Base-by-base conservation (phyloP, 2,329 filamentous ascomycete species). In the Verticillium albo-atrum region DNA sequence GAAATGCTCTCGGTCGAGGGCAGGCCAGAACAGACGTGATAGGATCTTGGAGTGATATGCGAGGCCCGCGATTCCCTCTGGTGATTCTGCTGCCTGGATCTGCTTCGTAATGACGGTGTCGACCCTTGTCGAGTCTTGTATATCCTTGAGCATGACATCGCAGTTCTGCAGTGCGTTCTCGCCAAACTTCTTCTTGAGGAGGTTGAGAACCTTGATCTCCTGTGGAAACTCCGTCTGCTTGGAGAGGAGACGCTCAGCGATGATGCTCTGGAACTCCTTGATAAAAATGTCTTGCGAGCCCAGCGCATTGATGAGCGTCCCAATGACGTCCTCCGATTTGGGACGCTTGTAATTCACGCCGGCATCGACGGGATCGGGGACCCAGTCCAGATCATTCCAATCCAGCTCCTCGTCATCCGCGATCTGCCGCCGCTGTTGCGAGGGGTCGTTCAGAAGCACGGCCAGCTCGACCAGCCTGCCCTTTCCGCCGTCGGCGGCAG, bases 81-180 rank as follows among this genome's bases (percentile, higher is more conserved):
- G 17, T 6, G 58, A 17, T 2, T 60, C 37, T 56, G 66, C 58
- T 28, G 56, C 47, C 20, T 55, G 63, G 12, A 65, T 61, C 60
- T 69, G 72, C 59, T 80, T 82, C 50, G 86, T 79, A 54, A 97
- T 86, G 14, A 82, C 78, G 7, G 80, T 76, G 69, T 97, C 90
- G 61, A 96, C 85, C 50, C 85, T 83, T 62, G 83, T 82, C 1
- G 92, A 96, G 68, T 97, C 93, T 64, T 90, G 84, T 35, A 98
- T 90, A 71, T 99, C 95, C 64, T 89, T 91, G 60, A 99, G 84
- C 95, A 99, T 99, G 68, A 99, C 95, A 70, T 99, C 94, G 73
- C 93, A 97, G 55, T 91, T 90, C 71, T 98, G 95, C 53, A 99
- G 78, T 17, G 91, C 87, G 28, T 84, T 82, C 65, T 97, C 92